phyloP scores from a whole-genome alignment of 495 filamentous ascomycete species.

The Neurospora sp. region DNA sequence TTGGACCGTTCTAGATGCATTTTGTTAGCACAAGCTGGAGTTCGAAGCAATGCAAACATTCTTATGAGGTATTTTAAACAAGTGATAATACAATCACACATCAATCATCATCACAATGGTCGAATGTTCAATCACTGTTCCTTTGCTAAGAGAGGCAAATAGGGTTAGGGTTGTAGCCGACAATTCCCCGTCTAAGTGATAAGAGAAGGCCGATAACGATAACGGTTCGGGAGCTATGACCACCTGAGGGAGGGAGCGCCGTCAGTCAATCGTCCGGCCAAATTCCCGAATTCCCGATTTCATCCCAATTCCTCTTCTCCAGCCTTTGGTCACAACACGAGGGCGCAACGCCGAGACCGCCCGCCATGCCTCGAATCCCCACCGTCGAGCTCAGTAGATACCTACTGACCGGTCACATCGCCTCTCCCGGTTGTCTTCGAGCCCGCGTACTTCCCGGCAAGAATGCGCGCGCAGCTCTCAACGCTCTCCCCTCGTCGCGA shows the following conservation, averaged over 20 bases:
- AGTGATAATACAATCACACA: not conserved
- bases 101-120: not conserved
- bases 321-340: not conserved
- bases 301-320: not conserved
- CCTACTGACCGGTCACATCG: conserved; percentile 34
- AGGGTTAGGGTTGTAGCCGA: not conserved
- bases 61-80: not conserved
- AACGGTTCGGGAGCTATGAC: not conserved
- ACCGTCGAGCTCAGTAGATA: conserved; percentile 35
- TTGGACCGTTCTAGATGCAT: not conserved
- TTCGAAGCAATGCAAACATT: accelerated
- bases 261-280: not conserved
- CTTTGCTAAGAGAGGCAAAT: not conserved
- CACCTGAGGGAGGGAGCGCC: not conserved
- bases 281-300: not conserved
- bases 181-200: not conserved
- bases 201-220: not conserved
- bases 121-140: not conserved
- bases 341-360: not conserved
- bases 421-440: conserved; percentile 30
- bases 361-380: conserved; percentile 27
- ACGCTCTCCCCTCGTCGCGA: not conserved
- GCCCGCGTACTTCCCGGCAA: not conserved
- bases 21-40: not conserved
- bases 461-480: not conserved